Base-by-base conservation (phyloP, 2,329 filamentous ascomycete species). In the Lecanosticta acicola region DNA sequence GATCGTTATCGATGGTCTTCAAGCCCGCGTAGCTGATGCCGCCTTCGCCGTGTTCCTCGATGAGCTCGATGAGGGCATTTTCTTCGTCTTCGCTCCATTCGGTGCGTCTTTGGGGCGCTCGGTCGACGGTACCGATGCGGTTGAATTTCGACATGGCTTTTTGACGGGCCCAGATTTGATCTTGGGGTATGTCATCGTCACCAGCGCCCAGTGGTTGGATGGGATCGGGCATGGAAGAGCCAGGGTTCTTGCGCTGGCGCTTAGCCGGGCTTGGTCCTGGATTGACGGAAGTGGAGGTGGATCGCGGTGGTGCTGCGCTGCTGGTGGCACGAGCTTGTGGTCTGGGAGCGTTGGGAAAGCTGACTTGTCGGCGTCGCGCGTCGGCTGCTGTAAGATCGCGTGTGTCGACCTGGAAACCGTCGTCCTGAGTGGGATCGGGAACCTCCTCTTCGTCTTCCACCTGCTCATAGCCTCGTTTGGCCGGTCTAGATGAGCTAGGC, bases 11-110 rank as follows among this genome's bases (percentile, higher is more conserved):
- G 16, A 66, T 43, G 8, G 60, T 36, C 34, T 64, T 60, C 37
- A 84, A 77, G 0, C 42, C 19, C 1, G 74, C 51, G 67, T 76
- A 84, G 8, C 59, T 60, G 42, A 65, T 53, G 19, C 53, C 55
- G 11, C 58, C 54, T 3, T 62, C 65, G 1, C 75, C 74, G 37
- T 68, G 59, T 8, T 66, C 52, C 1, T 54, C 68, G 49, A 84
- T 75, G 19, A 76, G 66, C 0, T 71, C 54, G 3, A 77, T 63
- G 1, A 85, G 64, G 0, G 63, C 65, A 2, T 62, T 48, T 36
- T 68, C 67, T 35, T 70, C 69, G 2, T 59, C 58, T 1, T 46
- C 32, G 3, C 43, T 49, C 67, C 67, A 70, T 3, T 67, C 66
- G 1, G 62, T 47, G 13, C 69, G 61, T 10, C 45, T 33, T 45